Conservation (phyloP, 2,329 filamentous ascomycete genomes). For the Onygena corvina region DNA sequence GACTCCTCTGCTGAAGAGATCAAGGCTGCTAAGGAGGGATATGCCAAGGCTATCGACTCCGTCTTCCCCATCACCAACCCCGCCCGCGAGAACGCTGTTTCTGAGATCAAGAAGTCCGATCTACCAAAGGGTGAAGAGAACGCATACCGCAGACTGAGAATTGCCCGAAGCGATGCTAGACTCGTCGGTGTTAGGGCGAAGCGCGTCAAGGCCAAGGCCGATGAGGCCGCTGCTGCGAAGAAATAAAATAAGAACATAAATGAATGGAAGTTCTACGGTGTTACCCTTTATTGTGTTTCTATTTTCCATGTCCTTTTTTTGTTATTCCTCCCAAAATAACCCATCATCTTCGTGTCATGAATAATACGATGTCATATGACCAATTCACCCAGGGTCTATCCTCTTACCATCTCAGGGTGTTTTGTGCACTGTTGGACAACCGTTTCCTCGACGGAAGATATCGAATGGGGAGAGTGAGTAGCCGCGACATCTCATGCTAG, state of each 20-base stretch:
- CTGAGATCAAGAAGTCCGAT: slow-evolving; percentile 70
- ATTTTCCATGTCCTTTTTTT: slow-evolving; percentile 15
- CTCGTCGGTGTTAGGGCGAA: slow-evolving; percentile 79
- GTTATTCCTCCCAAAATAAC: background rate
- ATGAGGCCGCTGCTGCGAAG: slow-evolving; percentile 49
- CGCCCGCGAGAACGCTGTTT: slow-evolving; percentile 45
- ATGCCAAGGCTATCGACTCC: slow-evolving; percentile 43
- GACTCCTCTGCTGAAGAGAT: slow-evolving; percentile 76
- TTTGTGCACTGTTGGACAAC: background rate
- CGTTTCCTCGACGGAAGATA: background rate
- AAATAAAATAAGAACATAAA: slow-evolving; percentile 32
- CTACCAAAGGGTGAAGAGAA: slow-evolving; percentile 68
- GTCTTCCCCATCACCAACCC: slow-evolving; percentile 62
- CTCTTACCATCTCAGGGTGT: background rate
- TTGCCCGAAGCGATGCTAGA: slow-evolving; percentile 71
- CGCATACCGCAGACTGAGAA: slow-evolving; percentile 76
- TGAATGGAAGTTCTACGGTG: slow-evolving; percentile 7
- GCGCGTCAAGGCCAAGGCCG: slow-evolving; percentile 72
- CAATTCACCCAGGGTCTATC: slow-evolving; percentile 1
- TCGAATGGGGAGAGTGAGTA: background rate
- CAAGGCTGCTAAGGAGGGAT: slow-evolving; percentile 52
- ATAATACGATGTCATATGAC: slow-evolving; percentile 9
- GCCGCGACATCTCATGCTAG: background rate
- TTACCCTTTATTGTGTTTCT: slow-evolving; percentile 7
- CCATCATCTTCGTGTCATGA: slow-evolving; percentile 3